Conservation (phyloP, 106 monocot genomes). For the Phalaenopsis aphrodite region DNA sequence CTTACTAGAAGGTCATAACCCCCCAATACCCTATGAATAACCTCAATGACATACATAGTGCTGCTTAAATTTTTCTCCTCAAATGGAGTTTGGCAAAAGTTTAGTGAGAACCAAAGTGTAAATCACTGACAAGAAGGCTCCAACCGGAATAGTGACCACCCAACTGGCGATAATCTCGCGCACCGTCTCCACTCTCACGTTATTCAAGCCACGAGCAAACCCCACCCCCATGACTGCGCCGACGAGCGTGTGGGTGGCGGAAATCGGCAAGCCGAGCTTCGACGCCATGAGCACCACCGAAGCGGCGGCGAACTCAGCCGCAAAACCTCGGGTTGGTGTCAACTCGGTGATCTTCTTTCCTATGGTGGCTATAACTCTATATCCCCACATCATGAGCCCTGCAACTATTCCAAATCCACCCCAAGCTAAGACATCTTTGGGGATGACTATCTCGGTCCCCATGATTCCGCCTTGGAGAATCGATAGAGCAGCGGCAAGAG, state of each 20-base stretch:
- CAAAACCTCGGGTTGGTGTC: constrained; percentile 92
- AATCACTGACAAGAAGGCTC: constrained; percentile 59
- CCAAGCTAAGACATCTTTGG: constrained; percentile 90
- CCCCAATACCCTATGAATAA: too few relatives aligned
- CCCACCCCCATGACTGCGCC: constrained; percentile 98
- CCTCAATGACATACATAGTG: too few relatives aligned
- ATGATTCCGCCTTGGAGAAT: constrained; percentile 61
- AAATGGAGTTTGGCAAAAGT: constrained; percentile 31
- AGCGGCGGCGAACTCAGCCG: constrained; percentile 94
- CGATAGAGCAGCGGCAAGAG: constrained; percentile 78
- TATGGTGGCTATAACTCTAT: constrained; percentile 92
- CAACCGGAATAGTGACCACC: constrained; percentile 89
- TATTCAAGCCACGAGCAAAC: constrained; percentile 82
- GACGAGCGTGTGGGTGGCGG: constrained; percentile 94
- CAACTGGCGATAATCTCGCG: constrained; percentile 79
- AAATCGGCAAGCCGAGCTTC: constrained; percentile 91
- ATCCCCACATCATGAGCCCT: constrained; percentile 96
- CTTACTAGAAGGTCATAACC: too few relatives aligned
- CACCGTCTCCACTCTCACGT: constrained; percentile 77
- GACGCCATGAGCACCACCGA: constrained; percentile 90
- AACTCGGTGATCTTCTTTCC: constrained; percentile 96
- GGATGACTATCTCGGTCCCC: constrained; percentile 68
- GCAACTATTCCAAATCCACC: constrained; percentile 98
- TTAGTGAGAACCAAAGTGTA: constrained; percentile 69
- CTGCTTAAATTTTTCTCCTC: not conserved